These are phyloP conservation scores for Psilocybe cubensis DNA, from an alignment of 768 basidiomycete genomes.

Conservation along the genomic window DNA sequence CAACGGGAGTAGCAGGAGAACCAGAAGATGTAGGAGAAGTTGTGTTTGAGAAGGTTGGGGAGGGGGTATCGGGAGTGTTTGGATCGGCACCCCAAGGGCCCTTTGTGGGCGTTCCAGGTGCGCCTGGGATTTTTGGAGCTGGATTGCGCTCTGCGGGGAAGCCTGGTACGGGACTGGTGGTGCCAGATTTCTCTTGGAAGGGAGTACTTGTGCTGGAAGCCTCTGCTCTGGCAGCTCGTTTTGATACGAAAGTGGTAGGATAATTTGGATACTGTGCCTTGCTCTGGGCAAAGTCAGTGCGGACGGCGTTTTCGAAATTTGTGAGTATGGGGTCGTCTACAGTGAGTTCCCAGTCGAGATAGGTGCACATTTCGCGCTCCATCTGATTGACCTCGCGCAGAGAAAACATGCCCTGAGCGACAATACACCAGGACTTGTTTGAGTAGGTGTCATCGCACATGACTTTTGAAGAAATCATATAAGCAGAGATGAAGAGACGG, in stretches of 20 bases:
- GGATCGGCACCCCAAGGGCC: conserved; percentile 25
- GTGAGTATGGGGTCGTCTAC: conserved; percentile 65
- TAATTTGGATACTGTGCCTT: conserved; percentile 66
- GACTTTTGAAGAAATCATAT: conserved; percentile 93
- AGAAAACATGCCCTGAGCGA: conserved; percentile 85
- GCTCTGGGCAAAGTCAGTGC: conserved; percentile 56
- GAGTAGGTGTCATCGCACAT: conserved; percentile 94
- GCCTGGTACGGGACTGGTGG: conserved; percentile 51
- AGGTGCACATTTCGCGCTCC: conserved; percentile 92
- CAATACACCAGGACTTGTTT: conserved; percentile 91
- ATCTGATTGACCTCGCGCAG: conserved; percentile 94
- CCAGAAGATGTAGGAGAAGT: conserved; percentile 65
- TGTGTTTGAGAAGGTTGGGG: conserved; percentile 52
- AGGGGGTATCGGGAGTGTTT: conserved; percentile 56
- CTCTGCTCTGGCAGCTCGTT: conserved; percentile 53
- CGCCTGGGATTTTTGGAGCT: conserved; percentile 29
- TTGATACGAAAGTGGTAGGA: conserved; percentile 62
- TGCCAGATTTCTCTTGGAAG: conserved; percentile 43
- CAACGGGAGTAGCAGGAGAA: conserved; percentile 61
- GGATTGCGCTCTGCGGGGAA: conserved; percentile 40
- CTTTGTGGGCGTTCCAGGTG: conserved; percentile 23
- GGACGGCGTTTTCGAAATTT: conserved; percentile 65
- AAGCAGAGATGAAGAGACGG: conserved; percentile 87
- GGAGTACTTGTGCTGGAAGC: conserved; percentile 42
- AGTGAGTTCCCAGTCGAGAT: conserved; percentile 91